Evolutionary conservation across 2,329 filamentous ascomycete genomes (phyloP).

Genomic region (Diplodia sapinea): DNA sequence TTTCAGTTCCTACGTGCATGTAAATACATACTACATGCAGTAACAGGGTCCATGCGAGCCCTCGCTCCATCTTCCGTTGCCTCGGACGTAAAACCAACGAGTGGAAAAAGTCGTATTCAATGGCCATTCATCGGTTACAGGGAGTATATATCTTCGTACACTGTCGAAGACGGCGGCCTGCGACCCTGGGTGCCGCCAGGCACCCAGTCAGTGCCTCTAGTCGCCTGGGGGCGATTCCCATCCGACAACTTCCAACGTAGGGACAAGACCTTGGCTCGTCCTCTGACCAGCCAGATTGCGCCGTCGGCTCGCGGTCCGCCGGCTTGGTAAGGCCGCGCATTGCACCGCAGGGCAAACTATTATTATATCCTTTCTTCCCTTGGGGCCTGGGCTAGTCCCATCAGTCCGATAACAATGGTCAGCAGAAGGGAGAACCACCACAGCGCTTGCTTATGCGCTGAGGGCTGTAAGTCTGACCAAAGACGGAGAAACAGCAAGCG

Average conservation of each 20-base stretch:
- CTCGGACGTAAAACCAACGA: not conserved
- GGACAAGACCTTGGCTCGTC: constrained; percentile 30
- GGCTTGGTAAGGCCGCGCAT: constrained; percentile 27
- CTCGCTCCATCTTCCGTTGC: not conserved
- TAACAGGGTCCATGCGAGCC: too few relatives aligned
- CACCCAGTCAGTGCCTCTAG: constrained; percentile 18
- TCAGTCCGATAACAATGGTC: not conserved
- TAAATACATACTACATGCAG: too few relatives aligned
- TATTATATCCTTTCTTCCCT: not conserved
- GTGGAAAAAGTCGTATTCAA: too few relatives aligned
- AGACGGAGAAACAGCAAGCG: not conserved
- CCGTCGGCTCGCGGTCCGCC: constrained; percentile 20
- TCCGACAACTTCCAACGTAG: constrained; percentile 28
- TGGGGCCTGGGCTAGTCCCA: not conserved
- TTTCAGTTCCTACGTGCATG: too few relatives aligned
- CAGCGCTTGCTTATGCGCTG: not conserved
- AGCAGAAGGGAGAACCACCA: not conserved
- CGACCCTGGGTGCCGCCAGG: not conserved
- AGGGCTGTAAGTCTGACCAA: not conserved
- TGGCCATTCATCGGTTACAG: too few relatives aligned
- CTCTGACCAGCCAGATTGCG: constrained; percentile 29
- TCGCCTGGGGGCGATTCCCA: constrained; percentile 5
- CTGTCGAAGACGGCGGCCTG: not conserved
- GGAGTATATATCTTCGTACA: not conserved
- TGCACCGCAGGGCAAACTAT: constrained; percentile 21